A percentile compares a stretch with the other conserved stretches of the same genome.
phyloP scores from a whole-genome alignment of 176 grass and related monocot genomes.

The bread wheat (Triticum aestivum) region IWGSC_CS_RefSeq_v2.1 NC_057803.1:148777986-148778485 shows the following conservation, averaged over 20 bases:
- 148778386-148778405: slow-evolving; percentile 10
- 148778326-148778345: slow-evolving; percentile 1
- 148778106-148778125: slow-evolving; percentile 96
- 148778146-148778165: slow-evolving; percentile 97
- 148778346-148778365: not conserved
- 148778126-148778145: slow-evolving; percentile 93
- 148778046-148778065: not conserved
- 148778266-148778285: not conserved
- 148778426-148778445: not conserved
- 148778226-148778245: slow-evolving; percentile 78
- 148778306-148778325: slow-evolving; percentile 2
- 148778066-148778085: slow-evolving; percentile 5
- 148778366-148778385: slow-evolving; percentile 5
- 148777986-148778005: slow-evolving; percentile 98
- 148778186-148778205: slow-evolving; percentile 99
- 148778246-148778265: not conserved
- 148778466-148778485: not conserved
- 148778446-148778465: not conserved
- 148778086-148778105: slow-evolving; percentile 87
- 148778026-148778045: not conserved
- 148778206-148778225: slow-evolving; percentile 96
- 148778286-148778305: too few relatives aligned
- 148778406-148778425: not conserved
- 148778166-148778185: slow-evolving; percentile 97
- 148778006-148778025: slow-evolving; percentile 52